A percentile compares a stretch with the other conserved stretches of the same genome.
These are phyloP conservation scores for Mortierella alpina DNA, from an alignment of 192 early-diverging fungal species.

Conservation along the genomic window DNA sequence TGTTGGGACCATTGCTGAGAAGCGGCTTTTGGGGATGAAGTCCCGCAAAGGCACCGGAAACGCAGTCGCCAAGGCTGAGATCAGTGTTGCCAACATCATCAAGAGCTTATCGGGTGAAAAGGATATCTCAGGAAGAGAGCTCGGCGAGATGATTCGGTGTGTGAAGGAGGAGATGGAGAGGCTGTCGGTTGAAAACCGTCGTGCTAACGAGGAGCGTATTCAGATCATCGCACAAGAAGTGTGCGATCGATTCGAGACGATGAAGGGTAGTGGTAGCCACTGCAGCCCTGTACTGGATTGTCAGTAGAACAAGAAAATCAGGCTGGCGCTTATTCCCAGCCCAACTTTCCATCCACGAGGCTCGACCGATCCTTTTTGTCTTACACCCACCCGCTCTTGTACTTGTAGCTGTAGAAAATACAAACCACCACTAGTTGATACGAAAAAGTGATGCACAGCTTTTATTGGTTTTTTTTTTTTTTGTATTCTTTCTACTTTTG, in stretches of 20 bases:
- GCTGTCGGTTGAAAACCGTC: slow-evolving; percentile 23
- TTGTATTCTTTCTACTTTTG: background rate
- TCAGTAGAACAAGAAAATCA: background rate
- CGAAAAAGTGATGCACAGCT: background rate
- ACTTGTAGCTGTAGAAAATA: too few relatives aligned
- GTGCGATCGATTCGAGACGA: slow-evolving; percentile 17
- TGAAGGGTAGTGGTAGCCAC: too few relatives aligned
- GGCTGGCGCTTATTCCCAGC: background rate
- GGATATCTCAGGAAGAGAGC: slow-evolving; percentile 9
- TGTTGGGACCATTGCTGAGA: slow-evolving; percentile 40
- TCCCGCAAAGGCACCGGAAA: background rate
- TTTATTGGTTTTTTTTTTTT: slow-evolving; percentile 1
- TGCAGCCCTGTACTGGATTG: too few relatives aligned
- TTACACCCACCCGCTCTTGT: too few relatives aligned
- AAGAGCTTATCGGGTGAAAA: slow-evolving; percentile 14
- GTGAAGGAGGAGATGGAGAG: slow-evolving; percentile 45
- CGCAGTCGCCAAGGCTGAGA: background rate
- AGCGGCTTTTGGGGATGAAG: slow-evolving; percentile 34
- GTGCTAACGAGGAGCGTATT: slow-evolving; percentile 29
- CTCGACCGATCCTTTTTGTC: too few relatives aligned
- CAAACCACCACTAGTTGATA: background rate
- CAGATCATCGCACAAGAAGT: slow-evolving; percentile 37
- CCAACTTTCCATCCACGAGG: too few relatives aligned
- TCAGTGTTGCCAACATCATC: slow-evolving; percentile 33
- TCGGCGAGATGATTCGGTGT: slow-evolving; percentile 15